Evolutionary conservation across 83 land plant genomes (phyloP), one percentile per base, ranked within the genome.

Genomic region (Thuja plicata): DNA sequence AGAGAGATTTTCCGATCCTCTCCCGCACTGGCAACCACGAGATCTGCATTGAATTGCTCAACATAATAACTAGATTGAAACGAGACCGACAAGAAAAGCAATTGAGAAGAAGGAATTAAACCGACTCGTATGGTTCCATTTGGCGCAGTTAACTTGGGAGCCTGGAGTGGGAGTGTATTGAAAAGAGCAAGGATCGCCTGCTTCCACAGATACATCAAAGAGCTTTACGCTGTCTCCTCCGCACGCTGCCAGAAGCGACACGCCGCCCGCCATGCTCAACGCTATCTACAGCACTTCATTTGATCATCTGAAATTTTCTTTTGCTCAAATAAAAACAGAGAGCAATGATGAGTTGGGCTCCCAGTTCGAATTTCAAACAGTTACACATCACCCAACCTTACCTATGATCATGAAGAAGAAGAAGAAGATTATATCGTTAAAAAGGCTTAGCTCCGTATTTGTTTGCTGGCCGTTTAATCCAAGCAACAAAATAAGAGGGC

Each of bases 61-160:
- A 34, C 37, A 37, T 6, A 78, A 38, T 37, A 35, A 85, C 13
- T 34, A 46, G 6, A 48, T 12, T 6, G 46, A 11, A 24, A 43
- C 50, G 43, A 73, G n/a, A 21, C 38, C 21, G 35, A 88, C 73
- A 89, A 30, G 34, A 70, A 38, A 57, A 12, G 77, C 57, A 38
- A 88, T 24, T 71, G 70, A 40, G 19, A 21, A 86, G 46, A 52
- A 78, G 32, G 16, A 78, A 52, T 15, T 52, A 57, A 40, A 89
- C 92, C 85, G 66, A 98, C 99, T 98, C 79, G 97, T 98, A 92
- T 97, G 99, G 82, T 97, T 98, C 99, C 99, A 98, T 89, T 96
- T 97, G 86, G 94, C 96, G 52, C 95, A 92, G 88, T 97, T 98
- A 43, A 98, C 92, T 35, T 89, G 95, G 87, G 55, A 92, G 50